Evolutionary conservation across 345 rosid genomes (phyloP).

Genomic region (Citrus sp.): DNA sequence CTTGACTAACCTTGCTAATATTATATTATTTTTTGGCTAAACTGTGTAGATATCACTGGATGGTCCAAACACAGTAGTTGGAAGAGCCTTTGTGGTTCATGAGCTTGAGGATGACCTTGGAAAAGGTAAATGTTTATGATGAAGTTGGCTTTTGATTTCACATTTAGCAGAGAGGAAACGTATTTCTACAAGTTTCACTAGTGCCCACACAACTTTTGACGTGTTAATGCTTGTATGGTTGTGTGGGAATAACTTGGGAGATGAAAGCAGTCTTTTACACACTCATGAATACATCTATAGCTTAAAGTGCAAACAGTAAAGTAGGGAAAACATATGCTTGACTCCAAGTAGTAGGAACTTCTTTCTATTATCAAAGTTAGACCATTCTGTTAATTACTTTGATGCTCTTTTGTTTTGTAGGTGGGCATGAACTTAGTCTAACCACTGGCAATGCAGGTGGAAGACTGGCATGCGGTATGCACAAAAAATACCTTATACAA

Average conservation of each 20-base stretch:
- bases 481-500: background rate
- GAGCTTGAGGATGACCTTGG: slow-evolving; percentile 99
- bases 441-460: slow-evolving; percentile 99
- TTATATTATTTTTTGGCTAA: slow-evolving; percentile 8
- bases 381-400: background rate
- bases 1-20: background rate
- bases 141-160: background rate
- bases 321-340: background rate
- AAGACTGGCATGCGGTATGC: slow-evolving; percentile 96
- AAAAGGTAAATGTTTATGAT: slow-evolving; percentile 49
- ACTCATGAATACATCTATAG: background rate
- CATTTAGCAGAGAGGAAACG: background rate
- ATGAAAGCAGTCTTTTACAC: background rate
- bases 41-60: slow-evolving; percentile 63
- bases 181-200: background rate
- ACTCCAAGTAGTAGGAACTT: background rate
- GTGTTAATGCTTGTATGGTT: background rate
- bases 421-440: slow-evolving; percentile 96
- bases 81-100: slow-evolving; percentile 96
- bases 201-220: background rate
- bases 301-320: background rate
- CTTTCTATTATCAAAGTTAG: background rate
- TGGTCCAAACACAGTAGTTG: slow-evolving; percentile 75
- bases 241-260: background rate
- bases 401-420: slow-evolving; percentile 25